These are phyloP conservation scores for Arthrobotrys sinensis DNA, from an alignment of 2,329 filamentous ascomycete genomes.

Conservation along the genomic window DNA sequence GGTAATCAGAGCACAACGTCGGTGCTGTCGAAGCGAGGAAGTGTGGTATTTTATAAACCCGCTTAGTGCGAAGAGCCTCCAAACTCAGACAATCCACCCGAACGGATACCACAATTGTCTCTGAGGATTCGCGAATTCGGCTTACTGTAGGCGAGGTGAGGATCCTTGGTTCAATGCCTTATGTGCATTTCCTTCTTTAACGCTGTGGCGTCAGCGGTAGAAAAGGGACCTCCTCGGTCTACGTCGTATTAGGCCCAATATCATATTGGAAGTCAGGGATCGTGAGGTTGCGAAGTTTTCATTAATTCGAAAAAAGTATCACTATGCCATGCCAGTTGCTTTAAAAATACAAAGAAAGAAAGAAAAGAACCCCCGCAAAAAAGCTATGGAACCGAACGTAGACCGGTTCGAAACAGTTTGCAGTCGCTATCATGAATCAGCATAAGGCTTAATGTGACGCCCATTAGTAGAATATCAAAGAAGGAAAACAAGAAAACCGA, in stretches of 20 bases:
- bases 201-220: too few species aligned
- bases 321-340: constrained; percentile 28
- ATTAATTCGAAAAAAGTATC: constrained; percentile 19
- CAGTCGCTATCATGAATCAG: constrained; percentile 6
- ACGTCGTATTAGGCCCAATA: not conserved
- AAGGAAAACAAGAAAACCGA: constrained; percentile 10
- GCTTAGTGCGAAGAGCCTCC: not conserved
- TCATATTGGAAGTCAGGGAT: not conserved
- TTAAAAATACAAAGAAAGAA: constrained; percentile 6
- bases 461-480: constrained; percentile 6
- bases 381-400: not conserved
- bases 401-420: not conserved
- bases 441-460: constrained; percentile 8
- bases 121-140: constrained; percentile 15
- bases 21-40: constrained; percentile 9
- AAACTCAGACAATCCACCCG: not conserved
- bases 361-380: not conserved
- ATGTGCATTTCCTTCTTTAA: not conserved
- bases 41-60: constrained; percentile 18
- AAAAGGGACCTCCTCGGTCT: too few species aligned
- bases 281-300: not conserved
- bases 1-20: not conserved
- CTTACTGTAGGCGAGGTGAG: constrained; percentile 12
- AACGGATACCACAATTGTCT: not conserved
- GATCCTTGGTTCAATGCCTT: not conserved